Percentiles rank a stretch among this genome's conserved stretches.
phyloP scores from a whole-genome alignment of 441 rosid species.

The Populus trichocarpa region DNA sequence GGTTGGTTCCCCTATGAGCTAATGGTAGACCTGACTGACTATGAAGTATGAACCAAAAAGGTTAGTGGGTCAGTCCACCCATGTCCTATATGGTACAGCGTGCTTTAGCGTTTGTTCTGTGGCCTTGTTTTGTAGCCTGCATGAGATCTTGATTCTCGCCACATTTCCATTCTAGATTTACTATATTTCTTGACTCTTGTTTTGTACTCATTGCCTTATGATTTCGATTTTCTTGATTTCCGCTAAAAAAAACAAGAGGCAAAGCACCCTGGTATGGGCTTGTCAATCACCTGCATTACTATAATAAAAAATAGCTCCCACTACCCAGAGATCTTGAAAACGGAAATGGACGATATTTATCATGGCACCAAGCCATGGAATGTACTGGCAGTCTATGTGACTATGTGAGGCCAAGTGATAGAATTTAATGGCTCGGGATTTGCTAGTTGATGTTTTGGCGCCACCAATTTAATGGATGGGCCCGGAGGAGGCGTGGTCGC shows the following conservation, averaged over 20 bases:
- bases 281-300: background rate
- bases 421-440: too few relatives aligned
- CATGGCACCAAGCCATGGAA: background rate
- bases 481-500: background rate
- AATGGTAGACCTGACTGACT: background rate
- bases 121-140: conserved; percentile 15
- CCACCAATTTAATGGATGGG: conserved; percentile 6
- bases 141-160: conserved; percentile 18
- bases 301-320: background rate
- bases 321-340: background rate
- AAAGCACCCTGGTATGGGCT: conserved; percentile 30
- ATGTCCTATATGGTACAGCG: background rate
- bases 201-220: conserved; percentile 61
- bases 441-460: conserved; percentile 1
- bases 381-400: too few relatives aligned
- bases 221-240: conserved; percentile 37
- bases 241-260: background rate
- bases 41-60: background rate
- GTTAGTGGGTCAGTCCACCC: background rate
- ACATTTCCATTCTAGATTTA: conserved; percentile 1
- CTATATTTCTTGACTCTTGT: conserved; percentile 36
- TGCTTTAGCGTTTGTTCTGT: background rate
- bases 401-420: too few relatives aligned
- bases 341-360: background rate
- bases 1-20: background rate